A percentile compares a stretch with the other conserved stretches of the same genome.
These are phyloP conservation scores for Cerioporus squamosus DNA, from an alignment of 1,284 basidiomycete species.

Conservation along the genomic window DNA sequence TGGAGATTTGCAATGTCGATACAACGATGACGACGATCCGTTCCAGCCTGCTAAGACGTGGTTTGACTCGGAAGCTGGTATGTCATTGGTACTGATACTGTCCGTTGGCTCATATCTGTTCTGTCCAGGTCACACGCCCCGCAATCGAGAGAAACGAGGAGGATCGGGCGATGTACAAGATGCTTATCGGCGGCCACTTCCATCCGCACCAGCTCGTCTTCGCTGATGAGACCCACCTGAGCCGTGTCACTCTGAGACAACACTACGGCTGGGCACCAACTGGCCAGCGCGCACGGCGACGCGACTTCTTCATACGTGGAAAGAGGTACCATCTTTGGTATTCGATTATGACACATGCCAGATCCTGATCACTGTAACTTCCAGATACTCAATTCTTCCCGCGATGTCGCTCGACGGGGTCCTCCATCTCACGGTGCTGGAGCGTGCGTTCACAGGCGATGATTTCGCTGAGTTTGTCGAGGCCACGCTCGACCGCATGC, in stretches of 20 bases:
- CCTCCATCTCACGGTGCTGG: slow-evolving; percentile 33
- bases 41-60: neutral
- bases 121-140: neutral
- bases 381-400: slow-evolving; percentile 25
- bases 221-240: slow-evolving; percentile 28
- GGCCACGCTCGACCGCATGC: slow-evolving; percentile 36
- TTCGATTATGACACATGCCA: no score
- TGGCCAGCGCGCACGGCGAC: slow-evolving; percentile 28
- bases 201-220: neutral
- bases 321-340: neutral
- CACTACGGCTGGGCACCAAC: slow-evolving; percentile 33
- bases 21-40: neutral
- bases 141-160: slow-evolving; percentile 3
- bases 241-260: slow-evolving; percentile 29
- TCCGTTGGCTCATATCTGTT: neutral
- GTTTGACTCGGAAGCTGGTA: neutral
- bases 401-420: slow-evolving; percentile 26
- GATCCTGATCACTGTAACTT: neutral
- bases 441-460: slow-evolving; percentile 25
- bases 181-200: neutral
- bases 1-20: neutral
- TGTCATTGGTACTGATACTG: neutral
- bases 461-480: slow-evolving; percentile 35
- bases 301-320: slow-evolving; percentile 32
- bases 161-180: neutral